Percentiles rank a stretch among this genome's conserved stretches.
These are phyloP conservation scores for Aspergillus incahuasiensis DNA, from an alignment of 495 filamentous ascomycete genomes.

Conservation along the genomic window DNA sequence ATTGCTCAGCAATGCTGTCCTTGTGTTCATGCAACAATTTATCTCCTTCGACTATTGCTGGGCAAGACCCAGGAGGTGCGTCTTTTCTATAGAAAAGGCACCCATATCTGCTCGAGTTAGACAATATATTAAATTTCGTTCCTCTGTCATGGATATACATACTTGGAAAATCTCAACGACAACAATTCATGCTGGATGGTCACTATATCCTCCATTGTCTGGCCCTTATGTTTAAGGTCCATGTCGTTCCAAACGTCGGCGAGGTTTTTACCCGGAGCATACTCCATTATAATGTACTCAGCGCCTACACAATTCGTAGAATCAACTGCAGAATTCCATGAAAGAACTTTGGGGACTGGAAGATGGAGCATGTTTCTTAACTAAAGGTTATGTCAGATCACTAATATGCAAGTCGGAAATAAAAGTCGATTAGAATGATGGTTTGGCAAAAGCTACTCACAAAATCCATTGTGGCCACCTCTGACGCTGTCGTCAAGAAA, in stretches of 20 bases:
- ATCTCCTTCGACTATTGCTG: background rate
- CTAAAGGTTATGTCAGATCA: constrained; percentile 12
- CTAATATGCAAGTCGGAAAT: background rate
- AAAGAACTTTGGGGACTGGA: constrained; percentile 30
- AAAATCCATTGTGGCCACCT: constrained; percentile 39
- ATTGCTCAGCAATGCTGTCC: constrained; percentile 13
- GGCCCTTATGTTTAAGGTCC: constrained; percentile 15
- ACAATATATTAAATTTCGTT: too few relatives aligned
- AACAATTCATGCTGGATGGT: too few relatives aligned
- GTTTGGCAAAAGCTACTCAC: constrained; percentile 13
- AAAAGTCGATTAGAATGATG: too few relatives aligned
- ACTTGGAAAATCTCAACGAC: too few relatives aligned
- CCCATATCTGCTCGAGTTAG: constrained; percentile 19
- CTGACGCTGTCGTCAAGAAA: constrained; percentile 25
- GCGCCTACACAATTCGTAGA: constrained; percentile 23
- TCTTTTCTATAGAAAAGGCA: constrained; percentile 24
- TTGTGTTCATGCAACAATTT: constrained; percentile 2
- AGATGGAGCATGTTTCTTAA: constrained; percentile 19
- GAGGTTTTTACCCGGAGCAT: constrained; percentile 25
- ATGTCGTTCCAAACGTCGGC: background rate
- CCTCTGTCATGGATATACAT: too few relatives aligned
- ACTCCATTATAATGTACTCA: constrained; percentile 43
- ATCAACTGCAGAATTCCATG: constrained; percentile 30
- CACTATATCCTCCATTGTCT: too few relatives aligned
- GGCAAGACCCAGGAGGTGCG: constrained; percentile 1